Evolutionary conservation across 2,329 filamentous ascomycete species (phyloP), one percentile per base, ranked within the genome.

Genomic region (Epichloe glyceriae): DNA sequence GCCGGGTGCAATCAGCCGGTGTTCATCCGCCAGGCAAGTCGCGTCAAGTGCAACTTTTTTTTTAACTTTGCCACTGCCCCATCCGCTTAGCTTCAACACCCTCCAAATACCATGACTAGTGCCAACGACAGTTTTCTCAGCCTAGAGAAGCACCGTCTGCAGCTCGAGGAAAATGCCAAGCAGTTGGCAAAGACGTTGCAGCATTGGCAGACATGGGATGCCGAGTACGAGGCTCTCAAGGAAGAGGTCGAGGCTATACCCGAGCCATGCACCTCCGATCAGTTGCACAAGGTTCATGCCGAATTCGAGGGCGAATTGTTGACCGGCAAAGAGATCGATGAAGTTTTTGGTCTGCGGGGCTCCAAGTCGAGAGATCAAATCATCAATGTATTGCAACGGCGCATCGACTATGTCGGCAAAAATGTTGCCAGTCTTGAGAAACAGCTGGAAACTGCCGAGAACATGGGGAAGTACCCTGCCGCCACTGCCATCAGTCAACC

Each of bases 171-270:
- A 38, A 88, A 84, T 56, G 77, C 95, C 45, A 55, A 57, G 30
- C 60, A 88, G 63, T 77, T 97, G 19, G 80, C 80, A 50, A 80
- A 85, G 60, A 83, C 86, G 6, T 75, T 97, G 49, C 81, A 82
- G 55, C 85, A 95, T 70, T 98, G 91, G 91, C 85, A 87, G 56
- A 83, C 83, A 50, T 94, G 87, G 79, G 90, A 95, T 64, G 81
- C 86, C 46, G 91, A 97, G 65, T 97, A 97, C 66, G 88, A 95
- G 63, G 80, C 83, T 22, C 75, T 97, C 54, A 89, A 86, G 63
- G 88, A 94, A 64, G 88, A 94, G 60, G 78, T 97, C 33, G 69
- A 80, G 49, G 72, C 70, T 4, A 63, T 83, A 26, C 64, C 73
- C 41, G 68, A 71, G 47, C 66, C 76, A 50, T 67, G 69, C 33